Conservation (phyloP, 2,329 filamentous ascomycete genomes). For the Epichloe uncinata region DNA sequence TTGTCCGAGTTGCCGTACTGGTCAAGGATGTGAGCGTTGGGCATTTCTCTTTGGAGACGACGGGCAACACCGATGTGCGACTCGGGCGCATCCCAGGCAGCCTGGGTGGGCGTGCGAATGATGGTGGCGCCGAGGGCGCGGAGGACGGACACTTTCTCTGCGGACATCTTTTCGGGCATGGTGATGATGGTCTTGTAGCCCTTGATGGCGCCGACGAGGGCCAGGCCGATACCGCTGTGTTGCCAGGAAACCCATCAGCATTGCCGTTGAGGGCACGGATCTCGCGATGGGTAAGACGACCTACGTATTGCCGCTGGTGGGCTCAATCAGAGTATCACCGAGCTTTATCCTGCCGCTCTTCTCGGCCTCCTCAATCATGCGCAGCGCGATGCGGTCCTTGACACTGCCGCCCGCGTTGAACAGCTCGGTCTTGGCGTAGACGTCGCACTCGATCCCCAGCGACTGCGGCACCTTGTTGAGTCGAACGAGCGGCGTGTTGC, state of each 20-base stretch:
- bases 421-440: constrained; percentile 84
- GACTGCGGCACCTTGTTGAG: constrained; percentile 89
- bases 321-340: constrained; percentile 93
- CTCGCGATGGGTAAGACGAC: constrained; percentile 9
- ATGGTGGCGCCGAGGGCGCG: constrained; percentile 92
- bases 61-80: constrained; percentile 92
- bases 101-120: constrained; percentile 91
- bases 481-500: constrained; percentile 88
- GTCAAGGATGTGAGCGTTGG: constrained; percentile 92
- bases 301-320: constrained; percentile 87
- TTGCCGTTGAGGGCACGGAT: not conserved
- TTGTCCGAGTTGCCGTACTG: constrained; percentile 92
- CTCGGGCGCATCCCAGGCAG: constrained; percentile 87
- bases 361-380: constrained; percentile 97
- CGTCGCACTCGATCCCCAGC: constrained; percentile 74
- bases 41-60: constrained; percentile 85
- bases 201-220: constrained; percentile 88
- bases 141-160: constrained; percentile 92
- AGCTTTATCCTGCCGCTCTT: constrained; percentile 86
- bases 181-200: constrained; percentile 99
- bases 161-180: constrained; percentile 97
- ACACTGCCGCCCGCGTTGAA: constrained; percentile 92
- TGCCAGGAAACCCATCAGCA: not conserved
- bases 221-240: constrained; percentile 69
- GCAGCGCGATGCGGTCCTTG: constrained; percentile 88